phyloP scores from a whole-genome alignment of 2,329 filamentous ascomycete species.

The Alternaria infectoria region DNA sequence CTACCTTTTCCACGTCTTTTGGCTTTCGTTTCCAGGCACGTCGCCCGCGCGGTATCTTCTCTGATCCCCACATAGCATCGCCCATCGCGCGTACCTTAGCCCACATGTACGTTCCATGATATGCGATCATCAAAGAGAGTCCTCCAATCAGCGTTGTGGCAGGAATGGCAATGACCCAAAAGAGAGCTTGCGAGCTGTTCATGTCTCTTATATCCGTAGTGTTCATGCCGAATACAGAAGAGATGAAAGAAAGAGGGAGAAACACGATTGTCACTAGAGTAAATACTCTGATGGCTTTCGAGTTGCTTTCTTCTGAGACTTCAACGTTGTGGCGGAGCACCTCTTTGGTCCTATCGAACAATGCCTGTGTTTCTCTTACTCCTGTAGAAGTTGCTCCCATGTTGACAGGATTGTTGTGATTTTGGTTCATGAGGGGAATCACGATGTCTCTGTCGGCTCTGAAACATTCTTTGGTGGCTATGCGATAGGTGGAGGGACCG shows the following conservation, averaged over 20 bases:
- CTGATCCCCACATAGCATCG: not conserved
- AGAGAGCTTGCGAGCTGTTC: not conserved
- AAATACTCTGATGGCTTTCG: not conserved
- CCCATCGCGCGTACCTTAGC: not conserved
- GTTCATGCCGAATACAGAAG: not conserved
- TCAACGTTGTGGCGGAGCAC: not conserved
- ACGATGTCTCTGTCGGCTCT: not conserved
- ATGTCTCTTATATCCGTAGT: not conserved
- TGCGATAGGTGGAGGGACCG: not conserved
- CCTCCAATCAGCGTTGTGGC: not conserved
- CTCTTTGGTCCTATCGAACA: not conserved
- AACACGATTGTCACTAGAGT: not conserved
- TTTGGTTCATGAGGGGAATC: not conserved
- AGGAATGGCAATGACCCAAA: not conserved
- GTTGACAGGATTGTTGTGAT: too few relatives aligned
- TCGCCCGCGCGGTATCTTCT: not conserved
- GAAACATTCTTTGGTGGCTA: not conserved
- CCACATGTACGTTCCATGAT: not conserved
- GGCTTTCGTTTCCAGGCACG: not conserved
- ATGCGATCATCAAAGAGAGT: not conserved
- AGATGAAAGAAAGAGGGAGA: not conserved
- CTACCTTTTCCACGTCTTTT: not conserved
- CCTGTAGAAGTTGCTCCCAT: not conserved
- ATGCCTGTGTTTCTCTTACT: not conserved
- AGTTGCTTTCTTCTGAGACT: not conserved